Conservation (phyloP, 345 rosid species). For the Murraya paniculata region DNA sequence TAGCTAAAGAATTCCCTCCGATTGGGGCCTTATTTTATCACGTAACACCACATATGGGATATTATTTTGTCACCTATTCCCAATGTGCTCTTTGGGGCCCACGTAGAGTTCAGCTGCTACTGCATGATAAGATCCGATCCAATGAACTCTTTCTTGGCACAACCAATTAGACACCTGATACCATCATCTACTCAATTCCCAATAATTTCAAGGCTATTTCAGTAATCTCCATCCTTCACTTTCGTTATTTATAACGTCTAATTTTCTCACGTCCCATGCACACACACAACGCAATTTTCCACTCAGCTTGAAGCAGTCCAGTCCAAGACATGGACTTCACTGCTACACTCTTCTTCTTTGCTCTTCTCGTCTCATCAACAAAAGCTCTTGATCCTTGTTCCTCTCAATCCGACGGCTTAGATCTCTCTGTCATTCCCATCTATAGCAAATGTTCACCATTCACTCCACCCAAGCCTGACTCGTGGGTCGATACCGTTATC, state of each 20-base stretch:
- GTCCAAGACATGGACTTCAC: constrained; percentile 42
- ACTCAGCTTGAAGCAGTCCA: background rate
- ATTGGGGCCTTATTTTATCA: background rate
- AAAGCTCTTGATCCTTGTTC: constrained; percentile 47
- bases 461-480: constrained; percentile 38
- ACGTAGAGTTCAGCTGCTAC: background rate
- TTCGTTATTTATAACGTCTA: constrained; percentile 13
- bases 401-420: constrained; percentile 32
- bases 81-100: background rate
- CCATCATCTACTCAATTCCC: background rate
- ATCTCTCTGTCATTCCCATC: constrained; percentile 65
- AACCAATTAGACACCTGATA: background rate
- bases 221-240: constrained; percentile 13
- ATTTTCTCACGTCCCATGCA: constrained; percentile 17
- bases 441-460: constrained; percentile 84
- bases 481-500: constrained; percentile 56
- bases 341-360: constrained; percentile 31
- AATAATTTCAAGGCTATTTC: constrained; percentile 29
- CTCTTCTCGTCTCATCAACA: constrained; percentile 36
- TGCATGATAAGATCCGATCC: background rate
- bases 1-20: background rate
- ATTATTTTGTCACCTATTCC: background rate
- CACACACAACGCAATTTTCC: background rate
- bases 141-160: background rate
- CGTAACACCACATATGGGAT: background rate